Base-by-base conservation (phyloP, 2,329 filamentous ascomycete genomes). In the Orbilia oligospora region DNA sequence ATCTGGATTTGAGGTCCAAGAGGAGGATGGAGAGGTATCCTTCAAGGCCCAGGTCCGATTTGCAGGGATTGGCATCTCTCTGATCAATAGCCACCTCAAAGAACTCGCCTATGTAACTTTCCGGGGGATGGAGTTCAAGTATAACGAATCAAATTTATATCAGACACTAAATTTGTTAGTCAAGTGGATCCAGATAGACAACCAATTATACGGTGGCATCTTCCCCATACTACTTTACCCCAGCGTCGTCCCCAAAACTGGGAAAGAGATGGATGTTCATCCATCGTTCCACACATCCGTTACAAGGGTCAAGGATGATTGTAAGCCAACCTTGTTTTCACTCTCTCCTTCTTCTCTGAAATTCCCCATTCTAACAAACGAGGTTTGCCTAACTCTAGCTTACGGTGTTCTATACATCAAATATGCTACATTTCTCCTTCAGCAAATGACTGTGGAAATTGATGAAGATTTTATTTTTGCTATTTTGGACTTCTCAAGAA, bases 171-270 rank as follows among this genome's bases (percentile, higher is more conserved):
- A 93, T 58, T 87, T 96, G 64, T 93, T 93, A 0, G 91, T 98
- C 83, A 98, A 99, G 84, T 99, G 97, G 97, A 96, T 99, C 30
- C 96, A 99, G 85, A 93, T 99, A 81, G 96, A 99, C 85, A 99
- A 99, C 82, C 96, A 99, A 84, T 89, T 99, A 14, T 99, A 99
- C 83, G 97, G 97, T 30, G 96, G 97, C 27, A 94, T 99, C 81
- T 99, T 99, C 87, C 96, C 96, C 0, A 97, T 99, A 86, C 90
- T 99, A 33, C 87, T 99, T 72, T 99, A 99, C 84, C 96, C 96
- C 5, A 97, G 94, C 85, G 96, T 99, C 9, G 96, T 99, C 16
- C 95, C 96, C 0, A 98, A 98, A 88, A 96, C 94, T 80, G 94
- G 93, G 41, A 94, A 96, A 83, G 96, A 99, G 84, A 96, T 97